A percentile compares a stretch with the other conserved stretches of the same genome.
Conservation (phyloP, 371 early-diverging fungal genomes). For the Furculomyces boomerangus region DNA sequence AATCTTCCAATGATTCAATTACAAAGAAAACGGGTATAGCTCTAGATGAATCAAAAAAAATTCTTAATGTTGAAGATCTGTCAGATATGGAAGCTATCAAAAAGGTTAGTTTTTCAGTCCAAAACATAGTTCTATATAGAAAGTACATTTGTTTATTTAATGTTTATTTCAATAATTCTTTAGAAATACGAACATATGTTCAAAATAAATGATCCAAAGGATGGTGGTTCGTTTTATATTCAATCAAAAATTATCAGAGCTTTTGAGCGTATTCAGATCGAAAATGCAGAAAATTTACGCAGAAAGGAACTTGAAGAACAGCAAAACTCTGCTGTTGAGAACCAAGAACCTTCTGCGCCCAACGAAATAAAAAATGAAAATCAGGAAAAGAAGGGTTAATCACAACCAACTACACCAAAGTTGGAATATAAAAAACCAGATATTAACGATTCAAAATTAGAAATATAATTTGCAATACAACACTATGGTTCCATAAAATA, state of each 20-base stretch:
- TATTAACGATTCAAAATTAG: no score
- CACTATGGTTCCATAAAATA: no score
- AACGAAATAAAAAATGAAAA: no score
- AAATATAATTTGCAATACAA: no score
- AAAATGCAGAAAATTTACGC: constrained; percentile 31
- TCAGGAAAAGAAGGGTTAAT: no score
- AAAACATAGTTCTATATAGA: constrained; percentile 1
- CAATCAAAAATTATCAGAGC: constrained; percentile 89
- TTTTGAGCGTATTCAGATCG: constrained; percentile 79
- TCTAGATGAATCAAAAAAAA: constrained; percentile 81
- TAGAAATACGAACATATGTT: constrained; percentile 83
- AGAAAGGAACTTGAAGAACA: constrained; percentile 8
- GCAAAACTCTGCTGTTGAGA: not conserved
- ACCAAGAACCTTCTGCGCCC: not conserved
- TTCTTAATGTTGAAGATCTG: constrained; percentile 70
- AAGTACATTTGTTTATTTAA: constrained; percentile 4
- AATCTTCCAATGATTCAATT: constrained; percentile 39
- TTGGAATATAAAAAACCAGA: no score
- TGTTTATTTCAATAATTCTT: not conserved
- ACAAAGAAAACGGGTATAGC: constrained; percentile 73
- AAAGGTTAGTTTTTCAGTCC: not conserved
- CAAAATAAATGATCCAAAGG: constrained; percentile 63
- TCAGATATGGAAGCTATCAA: constrained; percentile 43
- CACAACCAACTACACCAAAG: no score
- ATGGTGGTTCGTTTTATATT: constrained; percentile 83